Conservation (phyloP, 768 basidiomycete species). For the Peribolospora baueri region DNA sequence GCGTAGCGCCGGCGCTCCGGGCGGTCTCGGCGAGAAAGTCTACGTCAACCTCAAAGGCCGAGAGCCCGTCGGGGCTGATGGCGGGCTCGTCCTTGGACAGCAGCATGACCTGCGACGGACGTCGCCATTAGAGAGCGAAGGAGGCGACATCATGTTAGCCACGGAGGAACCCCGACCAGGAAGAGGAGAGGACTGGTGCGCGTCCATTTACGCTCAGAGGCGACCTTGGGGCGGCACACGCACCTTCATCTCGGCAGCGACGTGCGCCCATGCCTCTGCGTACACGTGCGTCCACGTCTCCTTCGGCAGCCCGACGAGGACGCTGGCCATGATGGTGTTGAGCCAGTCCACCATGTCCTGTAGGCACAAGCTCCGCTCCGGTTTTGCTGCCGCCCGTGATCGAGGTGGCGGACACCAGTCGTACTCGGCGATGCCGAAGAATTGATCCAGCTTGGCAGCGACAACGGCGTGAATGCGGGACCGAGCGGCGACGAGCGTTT, state of each 20-base stretch:
- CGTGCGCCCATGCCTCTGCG: constrained; percentile 61
- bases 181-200: neutral
- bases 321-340: constrained; percentile 66
- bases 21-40: constrained; percentile 11
- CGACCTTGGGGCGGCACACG: constrained; percentile 11
- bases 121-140: neutral
- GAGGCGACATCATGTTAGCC: neutral
- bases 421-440: constrained; percentile 86
- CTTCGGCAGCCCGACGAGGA: constrained; percentile 51
- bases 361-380: constrained; percentile 73
- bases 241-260: constrained; percentile 72
- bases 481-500: constrained; percentile 42
- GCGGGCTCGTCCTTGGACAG: constrained; percentile 8
- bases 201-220: no score
- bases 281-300: constrained; percentile 73
- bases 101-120: constrained; percentile 8
- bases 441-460: constrained; percentile 74
- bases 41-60: constrained; percentile 10
- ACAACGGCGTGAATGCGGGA: constrained; percentile 59
- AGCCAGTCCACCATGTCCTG: constrained; percentile 91
- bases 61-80: constrained; percentile 10
- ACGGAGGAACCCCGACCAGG: neutral
- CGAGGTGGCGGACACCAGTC: constrained; percentile 33
- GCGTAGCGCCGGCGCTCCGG: constrained; percentile 1
- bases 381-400: constrained; percentile 8